Percentiles rank a stretch among this genome's conserved stretches.
Evolutionary conservation across 768 basidiomycete species (phyloP).

Genomic region (Nevesoporus exiguus): DNA sequence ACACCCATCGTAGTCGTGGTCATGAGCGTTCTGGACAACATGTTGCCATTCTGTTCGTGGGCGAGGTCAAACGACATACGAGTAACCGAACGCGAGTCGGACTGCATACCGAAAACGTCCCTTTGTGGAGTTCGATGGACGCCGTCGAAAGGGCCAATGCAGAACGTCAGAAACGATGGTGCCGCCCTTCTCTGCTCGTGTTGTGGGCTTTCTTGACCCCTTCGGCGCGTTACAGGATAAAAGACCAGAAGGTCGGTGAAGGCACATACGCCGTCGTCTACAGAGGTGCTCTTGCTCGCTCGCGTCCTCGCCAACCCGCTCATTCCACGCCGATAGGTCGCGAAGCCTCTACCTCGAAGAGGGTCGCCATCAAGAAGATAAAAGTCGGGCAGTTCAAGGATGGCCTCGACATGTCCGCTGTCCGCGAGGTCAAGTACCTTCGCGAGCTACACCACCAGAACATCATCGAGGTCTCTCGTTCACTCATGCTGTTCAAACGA

Average conservation of each 20-base stretch:
- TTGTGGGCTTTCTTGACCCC: slow-evolving; percentile 5
- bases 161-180: slow-evolving; percentile 71
- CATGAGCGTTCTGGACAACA: slow-evolving; percentile 28
- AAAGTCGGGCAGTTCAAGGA: slow-evolving; percentile 97
- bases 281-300: slow-evolving; percentile 52
- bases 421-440: slow-evolving; percentile 96
- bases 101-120: not conserved
- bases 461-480: slow-evolving; percentile 73
- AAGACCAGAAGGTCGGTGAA: slow-evolving; percentile 81
- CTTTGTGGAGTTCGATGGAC: slow-evolving; percentile 60
- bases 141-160: slow-evolving; percentile 77
- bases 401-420: slow-evolving; percentile 97
- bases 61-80: not conserved
- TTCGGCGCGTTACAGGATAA: slow-evolving; percentile 49
- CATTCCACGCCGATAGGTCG: slow-evolving; percentile 46
- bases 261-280: slow-evolving; percentile 98
- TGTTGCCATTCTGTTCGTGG: slow-evolving; percentile 19
- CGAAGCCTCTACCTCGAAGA: slow-evolving; percentile 70
- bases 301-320: not conserved
- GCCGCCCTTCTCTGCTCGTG: slow-evolving; percentile 8
- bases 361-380: slow-evolving; percentile 97
- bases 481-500: not conserved
- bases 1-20: not conserved
- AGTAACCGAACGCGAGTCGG: too few relatives aligned
- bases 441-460: slow-evolving; percentile 93